phyloP scores from a whole-genome alignment of 31 red algal species.

The Endocladia muricata region DNA sequence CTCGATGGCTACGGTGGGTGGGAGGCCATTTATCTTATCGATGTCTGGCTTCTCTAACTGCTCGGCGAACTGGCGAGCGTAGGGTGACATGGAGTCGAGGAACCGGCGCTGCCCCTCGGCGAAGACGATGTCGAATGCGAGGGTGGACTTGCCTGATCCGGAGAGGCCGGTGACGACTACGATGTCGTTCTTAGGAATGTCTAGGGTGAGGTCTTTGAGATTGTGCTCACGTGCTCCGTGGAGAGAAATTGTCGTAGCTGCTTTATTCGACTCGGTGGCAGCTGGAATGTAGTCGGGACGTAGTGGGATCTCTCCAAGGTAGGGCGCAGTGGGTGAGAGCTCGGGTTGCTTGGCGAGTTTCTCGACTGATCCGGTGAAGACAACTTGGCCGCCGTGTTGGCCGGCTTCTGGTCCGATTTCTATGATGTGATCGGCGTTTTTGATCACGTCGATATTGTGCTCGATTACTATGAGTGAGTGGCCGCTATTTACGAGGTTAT shows the following conservation, averaged over 20 bases:
- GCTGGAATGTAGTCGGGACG: background rate
- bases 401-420: conserved; percentile 15
- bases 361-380: background rate
- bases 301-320: background rate
- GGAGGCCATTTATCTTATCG: conserved; percentile 2
- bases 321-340: background rate
- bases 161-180: conserved; percentile 1
- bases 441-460: conserved; percentile 15
- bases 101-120: conserved; percentile 22
- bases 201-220: conserved; percentile 6
- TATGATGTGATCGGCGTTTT: conserved; percentile 19
- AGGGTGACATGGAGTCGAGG: conserved; percentile 18
- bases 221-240: conserved; percentile 19
- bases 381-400: background rate
- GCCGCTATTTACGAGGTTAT: background rate
- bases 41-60: conserved; percentile 6
- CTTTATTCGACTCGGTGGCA: background rate
- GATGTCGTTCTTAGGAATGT: background rate
- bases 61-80: conserved; percentile 15
- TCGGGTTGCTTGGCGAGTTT: background rate
- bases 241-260: background rate
- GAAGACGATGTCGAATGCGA: conserved; percentile 22
- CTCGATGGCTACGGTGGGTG: conserved; percentile 22
- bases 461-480: conserved; percentile 18
- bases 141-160: conserved; percentile 15